Base-by-base conservation (phyloP, 805 yeast genomes). In the Jamesozyma hellenica region DNA sequence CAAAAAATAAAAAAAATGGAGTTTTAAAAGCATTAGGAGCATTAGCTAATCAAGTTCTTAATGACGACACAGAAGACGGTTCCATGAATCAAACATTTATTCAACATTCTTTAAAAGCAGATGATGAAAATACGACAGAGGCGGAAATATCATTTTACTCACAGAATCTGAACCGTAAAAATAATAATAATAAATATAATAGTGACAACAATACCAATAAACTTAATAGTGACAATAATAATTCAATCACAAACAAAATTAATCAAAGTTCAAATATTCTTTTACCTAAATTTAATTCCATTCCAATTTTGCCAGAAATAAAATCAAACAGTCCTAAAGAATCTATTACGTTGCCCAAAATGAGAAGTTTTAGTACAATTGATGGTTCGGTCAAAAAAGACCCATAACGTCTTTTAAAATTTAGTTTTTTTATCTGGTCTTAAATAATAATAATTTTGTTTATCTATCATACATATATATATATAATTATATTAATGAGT, bases 41-140 rank as follows among this genome's bases (percentile, higher is more conserved):
- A 42, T 57, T 75, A 39, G 80, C 80, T 3, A 65, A 74, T 32
- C 79, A 74, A 46, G 76, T 71, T 0, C 51, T 72, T 26, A 63
- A 64, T 33, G 70, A 66, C 40, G 47, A 43, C n/a, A 35, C 45
- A 2, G 50, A 40, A 32, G 47, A 43, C 30, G 40, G 16, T 5
- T 43, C 50, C 3, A 37, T 40, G 2, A 43, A 43, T 32, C 42
- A 42, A 32, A 46, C 50, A 17, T 32, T 42, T 13, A 18, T 36
- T 13, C 43, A 44, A 29, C 25, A 40, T 23, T 28, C 37, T 27
- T 34, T 39, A 16, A 41, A 34, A 19, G 40, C 32, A 12, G 45
- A 38, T n/a, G 49, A 48, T 32, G 42, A 39, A 19, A 42, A 44
- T 28, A 34, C 33, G 7, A 43, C 49, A 6, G 52, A 49, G 15